Percentiles rank a stretch among this genome's conserved stretches.
Evolutionary conservation across 2,329 filamentous ascomycete genomes (phyloP).

Genomic region (Ceratocystis destructans): DNA sequence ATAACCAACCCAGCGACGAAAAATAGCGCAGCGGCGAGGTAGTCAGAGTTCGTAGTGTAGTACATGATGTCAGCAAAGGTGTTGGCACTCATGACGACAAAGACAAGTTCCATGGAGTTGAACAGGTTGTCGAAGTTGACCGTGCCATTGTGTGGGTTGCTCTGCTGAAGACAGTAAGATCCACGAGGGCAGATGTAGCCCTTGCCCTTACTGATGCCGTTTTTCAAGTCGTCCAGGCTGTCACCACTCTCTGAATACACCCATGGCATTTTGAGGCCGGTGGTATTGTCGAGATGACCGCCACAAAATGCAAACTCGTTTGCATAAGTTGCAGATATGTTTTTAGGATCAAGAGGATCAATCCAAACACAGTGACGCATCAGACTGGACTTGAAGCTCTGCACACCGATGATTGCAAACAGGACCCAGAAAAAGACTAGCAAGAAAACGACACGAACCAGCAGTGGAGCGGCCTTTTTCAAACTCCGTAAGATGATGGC

Average conservation of each 20-base stretch:
- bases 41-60: constrained; percentile 82
- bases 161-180: constrained; percentile 67
- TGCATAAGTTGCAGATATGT: constrained; percentile 42
- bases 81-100: constrained; percentile 97
- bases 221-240: constrained; percentile 34
- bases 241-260: constrained; percentile 32
- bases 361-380: constrained; percentile 67
- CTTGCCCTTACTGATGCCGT: constrained; percentile 48
- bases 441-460: constrained; percentile 85
- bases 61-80: constrained; percentile 95
- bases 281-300: constrained; percentile 54
- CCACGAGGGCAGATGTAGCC: constrained; percentile 77
- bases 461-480: constrained; percentile 83
- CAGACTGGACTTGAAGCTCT: constrained; percentile 82
- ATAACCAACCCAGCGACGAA: constrained; percentile 67
- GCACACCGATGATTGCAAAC: constrained; percentile 91
- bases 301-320: constrained; percentile 70
- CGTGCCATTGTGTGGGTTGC: constrained; percentile 70
- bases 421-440: constrained; percentile 96
- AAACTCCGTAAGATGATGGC: constrained; percentile 87
- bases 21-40: constrained; percentile 70
- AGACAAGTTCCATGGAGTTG: constrained; percentile 84
- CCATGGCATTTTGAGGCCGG: constrained; percentile 52
- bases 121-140: constrained; percentile 91
- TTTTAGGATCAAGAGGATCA: constrained; percentile 46